These are phyloP conservation scores for Metschnikowia shivogae DNA, from an alignment of 805 yeast genomes.

Conservation along the genomic window DNA sequence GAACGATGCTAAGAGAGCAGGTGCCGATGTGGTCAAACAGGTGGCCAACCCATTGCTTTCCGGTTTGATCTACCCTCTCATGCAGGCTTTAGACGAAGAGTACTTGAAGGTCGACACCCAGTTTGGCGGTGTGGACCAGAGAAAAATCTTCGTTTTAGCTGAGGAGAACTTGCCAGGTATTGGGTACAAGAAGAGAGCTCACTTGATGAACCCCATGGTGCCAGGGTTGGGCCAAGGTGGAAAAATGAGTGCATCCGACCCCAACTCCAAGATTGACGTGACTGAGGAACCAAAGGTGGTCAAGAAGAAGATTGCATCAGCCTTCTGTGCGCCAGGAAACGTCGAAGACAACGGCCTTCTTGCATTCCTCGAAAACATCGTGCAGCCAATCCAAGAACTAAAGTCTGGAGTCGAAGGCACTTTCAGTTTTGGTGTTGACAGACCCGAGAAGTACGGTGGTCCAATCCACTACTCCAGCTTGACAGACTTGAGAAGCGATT, in stretches of 20 bases:
- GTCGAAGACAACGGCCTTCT: slow-evolving; percentile 88
- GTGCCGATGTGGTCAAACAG: slow-evolving; percentile 99
- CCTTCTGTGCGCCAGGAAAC: slow-evolving; percentile 92
- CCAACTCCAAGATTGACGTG: slow-evolving; percentile 93
- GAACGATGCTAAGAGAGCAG: slow-evolving; percentile 97
- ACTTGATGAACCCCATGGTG: slow-evolving; percentile 98
- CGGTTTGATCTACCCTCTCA: slow-evolving; percentile 93
- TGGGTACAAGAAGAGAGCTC: slow-evolving; percentile 97
- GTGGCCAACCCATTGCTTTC: slow-evolving; percentile 89
- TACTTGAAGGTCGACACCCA: slow-evolving; percentile 85
- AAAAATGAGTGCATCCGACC: slow-evolving; percentile 98
- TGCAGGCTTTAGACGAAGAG: slow-evolving; percentile 98
- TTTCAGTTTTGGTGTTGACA: slow-evolving; percentile 68
- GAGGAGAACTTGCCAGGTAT: slow-evolving; percentile 84
- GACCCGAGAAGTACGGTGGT: slow-evolving; percentile 98
- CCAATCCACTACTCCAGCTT: slow-evolving; percentile 68
- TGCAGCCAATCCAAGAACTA: slow-evolving; percentile 82
- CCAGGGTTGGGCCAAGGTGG: slow-evolving; percentile 97
- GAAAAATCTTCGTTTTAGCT: slow-evolving; percentile 94
- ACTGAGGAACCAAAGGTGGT: slow-evolving; percentile 85
- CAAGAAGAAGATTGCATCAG: slow-evolving; percentile 85
- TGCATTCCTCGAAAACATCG: slow-evolving; percentile 78
- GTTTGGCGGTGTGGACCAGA: slow-evolving; percentile 98
- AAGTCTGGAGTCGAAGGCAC: slow-evolving; percentile 50
- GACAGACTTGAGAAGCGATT: slow-evolving; percentile 68